phyloP scores from a whole-genome alignment of 306 rosid species.

The Glycine latifolia region DNA sequence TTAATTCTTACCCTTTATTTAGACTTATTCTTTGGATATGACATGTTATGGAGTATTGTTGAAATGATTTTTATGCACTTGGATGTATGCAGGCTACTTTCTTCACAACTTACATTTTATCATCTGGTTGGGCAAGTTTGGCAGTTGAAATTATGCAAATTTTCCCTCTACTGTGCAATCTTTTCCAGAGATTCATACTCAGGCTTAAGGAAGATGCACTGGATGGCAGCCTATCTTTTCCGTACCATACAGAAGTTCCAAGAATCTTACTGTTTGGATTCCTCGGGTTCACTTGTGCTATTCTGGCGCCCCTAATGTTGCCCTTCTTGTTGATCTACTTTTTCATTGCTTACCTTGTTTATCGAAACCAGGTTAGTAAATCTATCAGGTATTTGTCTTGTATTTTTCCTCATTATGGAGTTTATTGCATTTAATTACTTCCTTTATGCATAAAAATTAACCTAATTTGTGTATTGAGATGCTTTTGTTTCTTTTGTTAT shows the following conservation, averaged over 20 bases:
- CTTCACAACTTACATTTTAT: conserved; percentile 87
- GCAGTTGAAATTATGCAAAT: conserved; percentile 84
- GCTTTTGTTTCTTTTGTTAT: conserved; percentile 13
- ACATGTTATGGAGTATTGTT: neutral
- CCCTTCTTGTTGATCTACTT: conserved; percentile 91
- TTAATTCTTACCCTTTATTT: conserved; percentile 18
- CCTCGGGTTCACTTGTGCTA: conserved; percentile 86
- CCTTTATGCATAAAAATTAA: conserved; percentile 14
- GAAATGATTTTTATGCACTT: conserved; percentile 30
- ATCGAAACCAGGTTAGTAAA: conserved; percentile 84
- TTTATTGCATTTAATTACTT: conserved; percentile 24
- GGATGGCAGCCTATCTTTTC: conserved; percentile 60
- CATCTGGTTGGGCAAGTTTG: conserved; percentile 99
- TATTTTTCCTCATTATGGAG: conserved; percentile 27
- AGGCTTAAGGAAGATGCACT: conserved; percentile 63
- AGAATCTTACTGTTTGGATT: conserved; percentile 84
- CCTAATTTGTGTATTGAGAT: conserved; percentile 11
- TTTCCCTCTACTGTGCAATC: conserved; percentile 72
- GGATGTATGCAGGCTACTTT: conserved; percentile 72
- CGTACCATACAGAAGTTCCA: conserved; percentile 92
- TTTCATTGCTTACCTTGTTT: conserved; percentile 86
- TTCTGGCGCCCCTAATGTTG: conserved; percentile 87
- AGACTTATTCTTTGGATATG: neutral
- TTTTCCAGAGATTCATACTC: conserved; percentile 60
- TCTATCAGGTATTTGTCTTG: conserved; percentile 13